Base-by-base conservation (phyloP, 805 yeast genomes). In the Candida glaebosa region DNA sequence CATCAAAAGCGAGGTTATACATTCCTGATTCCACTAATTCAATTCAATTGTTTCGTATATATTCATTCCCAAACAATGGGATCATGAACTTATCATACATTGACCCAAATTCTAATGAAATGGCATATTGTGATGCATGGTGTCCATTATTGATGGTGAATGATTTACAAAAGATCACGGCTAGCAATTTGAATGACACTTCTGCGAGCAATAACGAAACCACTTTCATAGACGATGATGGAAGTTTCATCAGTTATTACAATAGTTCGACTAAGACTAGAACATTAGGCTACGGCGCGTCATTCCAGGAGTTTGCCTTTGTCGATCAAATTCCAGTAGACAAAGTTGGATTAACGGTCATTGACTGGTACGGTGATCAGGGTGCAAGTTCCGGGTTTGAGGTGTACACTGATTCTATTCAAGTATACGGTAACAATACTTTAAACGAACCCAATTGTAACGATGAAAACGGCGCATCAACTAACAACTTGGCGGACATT, bases 81-180 rank as follows among this genome's bases (percentile, higher is more conserved):
- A 91, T 91, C 46, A 86, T 93, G 96, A 93, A 93, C 58, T 60
- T 93, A 48, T 80, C 95, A 0, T 93, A 89, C 54, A 67, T 85
- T 17, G 91, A 91, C 56, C 95, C 96, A 2, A 45, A 56, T 0
- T 74, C 87, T 2, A 79, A 83, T 37, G 63, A 69, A n/a, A 38
- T 74, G 3, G 57, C 64, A 12, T 65, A 66, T 55, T 93, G 99
- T 69, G 96, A 89, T 60, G 95, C 96, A 1, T 83, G 78, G 75
- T 93, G 99, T 61, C 95, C 96, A 1, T 66, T 91, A 18, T 63
- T 74, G 1, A 69, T 71, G 20, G 57, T 60, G 9, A 42, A 69
- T 0, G 54, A 58, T 2, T 57, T 83, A 36, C 32, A 53, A 10
- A 52, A 64, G 10, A 44, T 54, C 16, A 54, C 60, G 3, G 52